Conservation (phyloP, 2,329 filamentous ascomycete genomes). For the Fusarium sp. region DNA sequence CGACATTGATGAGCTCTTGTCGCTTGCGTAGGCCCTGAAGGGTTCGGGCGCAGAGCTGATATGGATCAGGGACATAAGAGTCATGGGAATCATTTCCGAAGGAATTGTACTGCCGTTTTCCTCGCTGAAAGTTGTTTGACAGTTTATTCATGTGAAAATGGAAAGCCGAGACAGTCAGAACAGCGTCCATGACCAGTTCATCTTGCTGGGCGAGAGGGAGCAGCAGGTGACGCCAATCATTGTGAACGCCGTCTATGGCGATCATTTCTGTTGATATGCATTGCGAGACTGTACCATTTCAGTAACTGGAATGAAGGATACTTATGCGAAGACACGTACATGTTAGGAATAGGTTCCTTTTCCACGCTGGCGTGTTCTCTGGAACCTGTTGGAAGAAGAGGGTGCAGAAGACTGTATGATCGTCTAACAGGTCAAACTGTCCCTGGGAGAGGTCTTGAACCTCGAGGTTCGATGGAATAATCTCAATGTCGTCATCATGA, state of each 20-base stretch:
- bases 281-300: conserved; percentile 20
- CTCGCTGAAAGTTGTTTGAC: not conserved
- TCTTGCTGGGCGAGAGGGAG: conserved; percentile 44
- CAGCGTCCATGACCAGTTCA: conserved; percentile 41
- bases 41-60: conserved; percentile 32
- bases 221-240: conserved; percentile 46
- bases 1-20: conserved; percentile 28
- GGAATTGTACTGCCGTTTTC: not conserved
- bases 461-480: not conserved
- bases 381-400: conserved; percentile 27
- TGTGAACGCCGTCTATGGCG: conserved; percentile 46
- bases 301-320: accelerated
- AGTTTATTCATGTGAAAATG: conserved; percentile 37
- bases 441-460: not conserved
- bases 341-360: conserved; percentile 33
- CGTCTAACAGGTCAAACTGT: accelerated
- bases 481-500: not conserved
- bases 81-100: conserved; percentile 3
- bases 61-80: conserved; percentile 23
- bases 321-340: not conserved
- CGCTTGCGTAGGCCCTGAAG: conserved; percentile 36
- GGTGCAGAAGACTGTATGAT: not conserved
- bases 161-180: conserved; percentile 39
- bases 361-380: conserved; percentile 31
- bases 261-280: conserved; percentile 48